Conservation (phyloP, 2,329 filamentous ascomycete genomes). For the Fusarium sp. region DNA sequence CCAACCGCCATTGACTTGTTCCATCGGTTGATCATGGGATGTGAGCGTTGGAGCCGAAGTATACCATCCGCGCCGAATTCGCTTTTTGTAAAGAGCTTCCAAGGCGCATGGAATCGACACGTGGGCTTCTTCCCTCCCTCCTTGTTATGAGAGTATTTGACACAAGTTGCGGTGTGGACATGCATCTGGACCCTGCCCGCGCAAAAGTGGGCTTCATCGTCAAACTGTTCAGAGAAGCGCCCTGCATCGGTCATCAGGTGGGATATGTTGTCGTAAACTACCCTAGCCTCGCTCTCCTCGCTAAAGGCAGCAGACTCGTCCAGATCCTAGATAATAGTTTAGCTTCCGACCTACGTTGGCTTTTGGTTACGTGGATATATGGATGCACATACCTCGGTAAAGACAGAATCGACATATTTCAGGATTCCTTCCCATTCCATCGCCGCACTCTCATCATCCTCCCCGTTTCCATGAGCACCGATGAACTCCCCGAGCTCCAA, state of each 20-base stretch:
- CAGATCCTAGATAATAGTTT: neutral
- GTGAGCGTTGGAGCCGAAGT: neutral
- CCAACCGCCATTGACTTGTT: neutral
- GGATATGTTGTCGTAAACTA: neutral
- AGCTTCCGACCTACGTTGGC: neutral
- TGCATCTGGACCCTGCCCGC: slow-evolving; percentile 2
- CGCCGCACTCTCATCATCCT: neutral
- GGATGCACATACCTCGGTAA: neutral
- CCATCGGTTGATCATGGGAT: slow-evolving; percentile 8
- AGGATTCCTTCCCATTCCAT: neutral
- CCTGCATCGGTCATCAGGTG: neutral
- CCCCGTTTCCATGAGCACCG: neutral
- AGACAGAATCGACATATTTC: slow-evolving; percentile 1
- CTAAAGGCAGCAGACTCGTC: neutral
- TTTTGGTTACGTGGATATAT: neutral
- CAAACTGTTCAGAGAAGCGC: slow-evolving; percentile 4
- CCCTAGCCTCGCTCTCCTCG: neutral
- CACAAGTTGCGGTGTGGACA: neutral
- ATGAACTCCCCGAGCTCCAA: neutral
- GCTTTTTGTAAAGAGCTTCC: neutral
- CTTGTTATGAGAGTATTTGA: slow-evolving; percentile 5
- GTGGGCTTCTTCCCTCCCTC: neutral
- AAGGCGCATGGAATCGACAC: slow-evolving; percentile 2
- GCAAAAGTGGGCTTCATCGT: slow-evolving; percentile 9
- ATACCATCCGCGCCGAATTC: neutral